phyloP scores from a whole-genome alignment of 163 green algal genomes.

The Chlamydomonas reinhardtii region DNA sequence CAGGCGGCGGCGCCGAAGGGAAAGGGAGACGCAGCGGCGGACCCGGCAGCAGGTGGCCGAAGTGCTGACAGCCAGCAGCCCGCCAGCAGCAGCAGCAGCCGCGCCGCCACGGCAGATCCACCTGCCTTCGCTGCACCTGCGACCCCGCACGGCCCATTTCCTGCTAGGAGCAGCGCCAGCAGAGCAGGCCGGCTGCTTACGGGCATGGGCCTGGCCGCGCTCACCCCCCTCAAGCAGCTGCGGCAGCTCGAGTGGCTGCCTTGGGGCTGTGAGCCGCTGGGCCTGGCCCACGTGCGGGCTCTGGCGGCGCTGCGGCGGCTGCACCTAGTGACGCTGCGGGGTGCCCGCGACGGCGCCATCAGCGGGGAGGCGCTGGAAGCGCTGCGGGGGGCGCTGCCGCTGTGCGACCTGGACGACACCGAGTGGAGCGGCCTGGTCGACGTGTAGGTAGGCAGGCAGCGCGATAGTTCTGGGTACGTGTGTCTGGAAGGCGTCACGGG shows the following conservation, averaged over 20 bases:
- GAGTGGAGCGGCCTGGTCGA: constrained; percentile 38
- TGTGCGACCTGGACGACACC: constrained; percentile 33
- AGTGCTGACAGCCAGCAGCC: not conserved
- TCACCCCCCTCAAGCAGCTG: constrained; percentile 32
- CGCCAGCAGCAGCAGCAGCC: too few species aligned
- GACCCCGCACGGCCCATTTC: too few species aligned
- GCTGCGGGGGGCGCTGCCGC: constrained; percentile 17
- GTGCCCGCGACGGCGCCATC: not conserved
- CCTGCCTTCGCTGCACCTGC: too few species aligned
- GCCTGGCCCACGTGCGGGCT: not conserved
- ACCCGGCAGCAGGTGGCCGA: too few species aligned
- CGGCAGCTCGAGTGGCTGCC: constrained; percentile 27
- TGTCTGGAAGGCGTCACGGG: too few species aligned
- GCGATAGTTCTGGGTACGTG: too few species aligned
- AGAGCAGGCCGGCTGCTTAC: not conserved
- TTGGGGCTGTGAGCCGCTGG: constrained; percentile 1
- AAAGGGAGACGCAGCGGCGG: too few species aligned
- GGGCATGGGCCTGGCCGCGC: not conserved
- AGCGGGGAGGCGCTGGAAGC: not conserved
- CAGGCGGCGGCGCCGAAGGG: not conserved
- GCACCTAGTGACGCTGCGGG: constrained; percentile 30
- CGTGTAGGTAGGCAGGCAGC: too few species aligned
- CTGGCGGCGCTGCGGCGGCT: constrained; percentile 31
- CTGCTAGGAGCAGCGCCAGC: too few species aligned
- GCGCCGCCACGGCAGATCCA: too few species aligned